These are phyloP conservation scores for Schwanniomyces occidentalis DNA, from an alignment of 805 yeast genomes.

Conservation along the genomic window DNA sequence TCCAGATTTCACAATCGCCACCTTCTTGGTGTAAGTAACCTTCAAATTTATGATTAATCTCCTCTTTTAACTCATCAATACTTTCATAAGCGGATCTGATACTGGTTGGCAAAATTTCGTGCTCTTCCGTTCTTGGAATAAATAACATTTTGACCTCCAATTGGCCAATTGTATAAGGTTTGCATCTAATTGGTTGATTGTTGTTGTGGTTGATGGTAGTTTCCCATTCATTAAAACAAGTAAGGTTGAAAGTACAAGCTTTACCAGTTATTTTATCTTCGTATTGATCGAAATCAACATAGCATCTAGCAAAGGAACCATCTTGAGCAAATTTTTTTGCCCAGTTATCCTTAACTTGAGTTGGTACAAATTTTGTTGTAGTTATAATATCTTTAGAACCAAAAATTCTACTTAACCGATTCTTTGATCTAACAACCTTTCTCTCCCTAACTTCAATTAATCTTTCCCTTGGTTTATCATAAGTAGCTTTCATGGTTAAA, in stretches of 20 bases:
- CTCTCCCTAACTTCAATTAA: constrained; percentile 63
- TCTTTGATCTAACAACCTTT: constrained; percentile 45
- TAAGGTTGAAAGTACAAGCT: constrained; percentile 51
- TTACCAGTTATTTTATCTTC: constrained; percentile 57
- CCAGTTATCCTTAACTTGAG: constrained; percentile 60
- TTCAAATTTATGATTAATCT: constrained; percentile 37
- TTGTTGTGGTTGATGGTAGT: constrained; percentile 21
- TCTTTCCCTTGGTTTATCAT: constrained; percentile 49
- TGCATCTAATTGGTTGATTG: constrained; percentile 29
- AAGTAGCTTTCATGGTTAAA: constrained; percentile 70
- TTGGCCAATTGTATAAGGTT: constrained; percentile 65
- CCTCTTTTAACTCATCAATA: constrained; percentile 30
- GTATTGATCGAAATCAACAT: constrained; percentile 60
- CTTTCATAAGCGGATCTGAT: constrained; percentile 48
- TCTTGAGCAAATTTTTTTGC: constrained; percentile 68
- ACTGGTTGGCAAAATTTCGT: constrained; percentile 70
- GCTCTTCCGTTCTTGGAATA: constrained; percentile 59
- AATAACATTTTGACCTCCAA: constrained; percentile 68
- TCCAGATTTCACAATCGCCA: constrained; percentile 79
- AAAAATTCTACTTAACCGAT: constrained; percentile 47
- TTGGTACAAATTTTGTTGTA: constrained; percentile 53
- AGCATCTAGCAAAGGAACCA: constrained; percentile 86
- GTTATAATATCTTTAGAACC: constrained; percentile 50
- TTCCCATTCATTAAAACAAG: constrained; percentile 85
- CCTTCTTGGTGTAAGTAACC: constrained; percentile 89